These are phyloP conservation scores for Apophysomyces ossiformis DNA, from an alignment of 371 early-diverging fungal species.

Conservation along the genomic window DNA sequence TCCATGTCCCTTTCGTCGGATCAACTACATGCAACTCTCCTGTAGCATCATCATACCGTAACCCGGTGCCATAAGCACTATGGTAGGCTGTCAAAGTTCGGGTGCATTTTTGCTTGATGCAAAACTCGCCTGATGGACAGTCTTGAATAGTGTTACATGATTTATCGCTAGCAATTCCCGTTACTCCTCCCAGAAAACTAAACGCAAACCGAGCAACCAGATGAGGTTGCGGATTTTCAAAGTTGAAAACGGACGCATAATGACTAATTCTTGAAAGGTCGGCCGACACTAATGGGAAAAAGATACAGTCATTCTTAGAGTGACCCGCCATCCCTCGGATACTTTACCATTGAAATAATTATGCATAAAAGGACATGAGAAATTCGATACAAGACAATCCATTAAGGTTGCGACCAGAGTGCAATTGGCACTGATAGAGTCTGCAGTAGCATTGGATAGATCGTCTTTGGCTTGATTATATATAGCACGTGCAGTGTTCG, in stretches of 20 bases:
- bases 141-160: constrained; percentile 40
- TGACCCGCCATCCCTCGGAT: neutral
- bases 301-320: neutral
- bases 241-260: constrained; percentile 50
- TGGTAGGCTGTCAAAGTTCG: constrained; percentile 63
- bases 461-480: constrained; percentile 58
- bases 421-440: constrained; percentile 51
- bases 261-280: constrained; percentile 38
- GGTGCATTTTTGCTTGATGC: constrained; percentile 60
- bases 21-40: constrained; percentile 60
- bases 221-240: constrained; percentile 43
- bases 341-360: constrained; percentile 62
- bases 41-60: constrained; percentile 58
- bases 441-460: constrained; percentile 36
- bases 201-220: constrained; percentile 44
- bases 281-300: constrained; percentile 27
- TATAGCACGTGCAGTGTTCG: constrained; percentile 52
- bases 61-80: constrained; percentile 76
- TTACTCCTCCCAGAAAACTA: constrained; percentile 61
- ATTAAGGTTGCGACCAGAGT: constrained; percentile 59
- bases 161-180: constrained; percentile 35
- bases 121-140: constrained; percentile 49
- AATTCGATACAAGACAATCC: constrained; percentile 69
- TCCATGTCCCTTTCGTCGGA: constrained; percentile 68
- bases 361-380: constrained; percentile 67